Percentiles rank a stretch among this genome's conserved stretches.
Conservation (phyloP, 2,329 filamentous ascomycete genomes). For the Verticillium albo-atrum region DNA sequence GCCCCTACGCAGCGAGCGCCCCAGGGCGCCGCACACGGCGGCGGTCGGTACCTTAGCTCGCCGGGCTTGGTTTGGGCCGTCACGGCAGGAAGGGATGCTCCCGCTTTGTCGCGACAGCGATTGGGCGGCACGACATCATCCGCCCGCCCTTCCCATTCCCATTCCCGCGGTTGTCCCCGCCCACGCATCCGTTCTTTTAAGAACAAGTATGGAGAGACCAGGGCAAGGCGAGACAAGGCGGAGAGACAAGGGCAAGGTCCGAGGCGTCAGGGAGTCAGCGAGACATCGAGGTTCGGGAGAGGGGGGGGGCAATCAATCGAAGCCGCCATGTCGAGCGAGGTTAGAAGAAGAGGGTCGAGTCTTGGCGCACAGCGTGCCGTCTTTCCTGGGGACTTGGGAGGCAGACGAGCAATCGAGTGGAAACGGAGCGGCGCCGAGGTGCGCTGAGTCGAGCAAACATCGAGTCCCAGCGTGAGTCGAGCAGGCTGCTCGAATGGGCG, state of each 20-base stretch:
- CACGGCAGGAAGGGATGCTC: background rate
- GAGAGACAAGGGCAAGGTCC: background rate
- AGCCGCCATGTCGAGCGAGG: background rate
- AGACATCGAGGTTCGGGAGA: background rate
- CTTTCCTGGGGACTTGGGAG: too few species aligned
- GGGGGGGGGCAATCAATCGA: too few species aligned
- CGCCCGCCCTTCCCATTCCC: conserved; percentile 11
- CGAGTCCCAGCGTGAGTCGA: too few species aligned
- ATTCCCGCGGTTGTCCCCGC: conserved; percentile 7
- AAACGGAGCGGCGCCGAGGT: too few species aligned
- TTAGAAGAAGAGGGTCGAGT: background rate
- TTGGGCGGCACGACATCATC: conserved; percentile 11
- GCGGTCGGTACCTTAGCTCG: background rate
- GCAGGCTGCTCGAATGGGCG: too few species aligned
- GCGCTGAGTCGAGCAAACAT: too few species aligned
- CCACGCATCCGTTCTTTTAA: background rate
- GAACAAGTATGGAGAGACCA: background rate
- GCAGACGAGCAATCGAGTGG: too few species aligned
- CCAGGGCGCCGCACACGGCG: background rate
- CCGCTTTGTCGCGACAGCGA: background rate
- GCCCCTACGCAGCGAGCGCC: background rate
- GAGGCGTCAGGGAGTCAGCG: background rate
- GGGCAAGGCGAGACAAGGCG: background rate
- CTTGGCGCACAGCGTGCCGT: too few species aligned
- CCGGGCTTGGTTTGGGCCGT: background rate